Conservation (phyloP, 2,329 filamentous ascomycete species). For the Aspergillus transmontanensis region DNA sequence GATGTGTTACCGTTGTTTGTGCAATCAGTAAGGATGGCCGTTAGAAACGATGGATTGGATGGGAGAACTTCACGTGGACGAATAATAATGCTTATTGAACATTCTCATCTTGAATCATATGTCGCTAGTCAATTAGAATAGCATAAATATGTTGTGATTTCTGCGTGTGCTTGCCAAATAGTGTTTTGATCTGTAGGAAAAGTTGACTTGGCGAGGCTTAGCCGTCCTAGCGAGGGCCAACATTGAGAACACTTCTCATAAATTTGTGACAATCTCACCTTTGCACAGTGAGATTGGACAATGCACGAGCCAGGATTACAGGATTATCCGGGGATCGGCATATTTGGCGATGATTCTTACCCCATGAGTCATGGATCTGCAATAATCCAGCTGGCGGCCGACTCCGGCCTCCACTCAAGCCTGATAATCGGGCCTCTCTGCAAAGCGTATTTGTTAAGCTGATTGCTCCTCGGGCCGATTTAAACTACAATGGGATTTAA, state of each 20-base stretch:
- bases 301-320: background rate
- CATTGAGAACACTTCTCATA: background rate
- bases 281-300: background rate
- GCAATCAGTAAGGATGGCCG: background rate
- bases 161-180: background rate
- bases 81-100: background rate
- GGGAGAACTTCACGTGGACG: background rate
- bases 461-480: background rate
- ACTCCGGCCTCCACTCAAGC: background rate
- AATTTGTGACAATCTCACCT: background rate
- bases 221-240: background rate
- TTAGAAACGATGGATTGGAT: background rate
- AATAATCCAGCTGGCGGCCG: background rate
- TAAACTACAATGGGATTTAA: background rate
- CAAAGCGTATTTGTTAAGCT: background rate
- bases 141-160: background rate
- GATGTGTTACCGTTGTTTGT: background rate
- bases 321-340: slow-evolving; percentile 1
- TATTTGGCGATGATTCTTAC: background rate
- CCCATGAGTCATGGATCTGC: slow-evolving; percentile 4
- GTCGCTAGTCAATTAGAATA: background rate
- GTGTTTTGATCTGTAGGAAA: background rate
- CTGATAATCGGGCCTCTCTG: background rate
- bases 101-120: background rate
- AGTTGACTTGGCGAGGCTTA: background rate